Conservation (phyloP, 495 filamentous ascomycete species). For the Penicillium simplicissimum region DNA sequence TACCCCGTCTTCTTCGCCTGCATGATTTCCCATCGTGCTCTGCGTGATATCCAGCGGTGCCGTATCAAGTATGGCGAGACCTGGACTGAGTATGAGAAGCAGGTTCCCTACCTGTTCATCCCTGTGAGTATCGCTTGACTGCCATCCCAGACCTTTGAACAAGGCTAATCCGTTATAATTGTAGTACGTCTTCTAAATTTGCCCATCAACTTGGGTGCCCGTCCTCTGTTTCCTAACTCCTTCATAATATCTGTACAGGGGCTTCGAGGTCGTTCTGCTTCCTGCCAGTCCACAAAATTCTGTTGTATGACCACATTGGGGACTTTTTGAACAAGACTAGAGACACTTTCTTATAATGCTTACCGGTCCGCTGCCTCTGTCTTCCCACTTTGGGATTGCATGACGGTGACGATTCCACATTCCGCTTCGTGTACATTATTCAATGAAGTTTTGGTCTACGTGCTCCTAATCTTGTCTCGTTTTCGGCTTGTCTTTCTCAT, state of each 20-base stretch:
- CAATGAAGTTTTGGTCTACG: constrained; percentile 12
- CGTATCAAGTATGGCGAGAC: constrained; percentile 86
- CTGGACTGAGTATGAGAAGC: constrained; percentile 86
- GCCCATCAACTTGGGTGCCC: not conserved
- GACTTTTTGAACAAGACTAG: constrained; percentile 16
- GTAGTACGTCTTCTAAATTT: constrained; percentile 42
- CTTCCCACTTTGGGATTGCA: not conserved
- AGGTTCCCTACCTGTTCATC: constrained; percentile 93
- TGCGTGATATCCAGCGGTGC: constrained; percentile 83
- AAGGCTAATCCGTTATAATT: not conserved
- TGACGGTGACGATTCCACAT: constrained; percentile 10
- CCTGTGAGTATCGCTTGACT: constrained; percentile 63
- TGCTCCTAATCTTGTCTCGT: not conserved
- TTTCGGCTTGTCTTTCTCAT: not conserved
- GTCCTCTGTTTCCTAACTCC: constrained; percentile 1
- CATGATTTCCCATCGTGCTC: constrained; percentile 91
- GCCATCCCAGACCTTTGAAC: not conserved
- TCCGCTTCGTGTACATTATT: constrained; percentile 34
- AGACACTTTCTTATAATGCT: constrained; percentile 26
- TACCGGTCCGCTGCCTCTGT: constrained; percentile 5
- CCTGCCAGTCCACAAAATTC: constrained; percentile 15
- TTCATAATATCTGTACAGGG: constrained; percentile 20
- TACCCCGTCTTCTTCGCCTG: constrained; percentile 85
- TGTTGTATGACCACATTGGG: constrained; percentile 4
- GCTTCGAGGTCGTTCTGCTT: constrained; percentile 16